These are phyloP conservation scores for Zygoascus bituminiphila DNA, from an alignment of 805 yeast genomes.

Conservation along the genomic window DNA sequence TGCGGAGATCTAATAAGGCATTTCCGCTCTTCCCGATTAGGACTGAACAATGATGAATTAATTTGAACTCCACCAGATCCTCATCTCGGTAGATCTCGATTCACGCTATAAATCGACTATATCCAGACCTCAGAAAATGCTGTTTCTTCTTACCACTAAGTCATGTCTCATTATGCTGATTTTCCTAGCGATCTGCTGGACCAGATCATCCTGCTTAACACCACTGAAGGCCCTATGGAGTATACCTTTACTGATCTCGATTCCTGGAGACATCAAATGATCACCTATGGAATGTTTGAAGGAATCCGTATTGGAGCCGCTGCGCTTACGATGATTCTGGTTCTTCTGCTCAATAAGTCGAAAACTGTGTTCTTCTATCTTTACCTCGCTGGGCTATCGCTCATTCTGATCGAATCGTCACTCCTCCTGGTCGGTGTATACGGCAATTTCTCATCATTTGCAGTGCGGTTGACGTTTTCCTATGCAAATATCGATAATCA, in stretches of 20 bases:
- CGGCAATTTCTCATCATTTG: slow-evolving; percentile 43
- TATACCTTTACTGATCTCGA: slow-evolving; percentile 9
- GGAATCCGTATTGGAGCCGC: slow-evolving; percentile 56
- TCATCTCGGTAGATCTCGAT: background rate
- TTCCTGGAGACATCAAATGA: background rate
- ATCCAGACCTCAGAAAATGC: too few species aligned
- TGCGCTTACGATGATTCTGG: slow-evolving; percentile 32
- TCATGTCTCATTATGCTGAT: background rate
- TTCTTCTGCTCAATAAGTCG: slow-evolving; percentile 41
- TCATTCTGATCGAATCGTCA: slow-evolving; percentile 52
- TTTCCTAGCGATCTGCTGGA: slow-evolving; percentile 4
- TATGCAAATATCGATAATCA: slow-evolving; percentile 31
- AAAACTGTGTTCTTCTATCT: slow-evolving; percentile 65
- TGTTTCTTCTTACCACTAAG: too few species aligned
- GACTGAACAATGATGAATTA: background rate
- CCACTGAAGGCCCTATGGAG: slow-evolving; percentile 9
- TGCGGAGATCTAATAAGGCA: too few species aligned
- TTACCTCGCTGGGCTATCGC: slow-evolving; percentile 52
- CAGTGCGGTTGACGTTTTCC: slow-evolving; percentile 42
- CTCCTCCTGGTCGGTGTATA: slow-evolving; percentile 48
- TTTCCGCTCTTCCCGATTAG: background rate
- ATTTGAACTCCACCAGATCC: background rate
- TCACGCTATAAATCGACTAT: too few species aligned
- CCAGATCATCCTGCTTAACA: slow-evolving; percentile 9
- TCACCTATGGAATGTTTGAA: slow-evolving; percentile 34